These are phyloP conservation scores for Rhizopus sp. DNA, from an alignment of 371 early-diverging fungal species.

Conservation along the genomic window DNA sequence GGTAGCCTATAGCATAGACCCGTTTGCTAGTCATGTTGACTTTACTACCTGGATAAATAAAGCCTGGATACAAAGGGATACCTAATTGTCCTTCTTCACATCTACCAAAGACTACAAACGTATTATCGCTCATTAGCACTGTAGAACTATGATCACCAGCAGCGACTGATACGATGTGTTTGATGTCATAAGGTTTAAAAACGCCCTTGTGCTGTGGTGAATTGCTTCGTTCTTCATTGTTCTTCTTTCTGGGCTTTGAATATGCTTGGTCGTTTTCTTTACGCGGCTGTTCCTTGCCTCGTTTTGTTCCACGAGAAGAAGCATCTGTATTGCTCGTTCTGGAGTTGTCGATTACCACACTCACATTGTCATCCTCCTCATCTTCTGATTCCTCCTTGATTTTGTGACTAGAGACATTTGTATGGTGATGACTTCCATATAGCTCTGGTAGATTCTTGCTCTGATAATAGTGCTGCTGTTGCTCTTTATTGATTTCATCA, in stretches of 20 bases:
- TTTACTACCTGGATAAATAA: conserved; percentile 36
- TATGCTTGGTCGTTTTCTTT: not conserved
- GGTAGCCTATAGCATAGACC: conserved; percentile 60
- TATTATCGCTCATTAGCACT: conserved; percentile 68
- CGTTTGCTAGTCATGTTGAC: conserved; percentile 22
- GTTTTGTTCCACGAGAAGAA: too few species aligned
- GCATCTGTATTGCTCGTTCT: too few species aligned
- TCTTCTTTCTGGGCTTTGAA: not conserved
- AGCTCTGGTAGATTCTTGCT: too few species aligned
- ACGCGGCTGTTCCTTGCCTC: too few species aligned
- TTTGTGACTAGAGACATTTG: too few species aligned
- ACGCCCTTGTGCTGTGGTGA: conserved; percentile 40
- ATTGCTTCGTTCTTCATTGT: conserved; percentile 25
- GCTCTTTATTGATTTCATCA: too few species aligned
- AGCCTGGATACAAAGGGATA: not conserved
- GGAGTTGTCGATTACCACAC: too few species aligned
- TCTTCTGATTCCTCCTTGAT: too few species aligned
- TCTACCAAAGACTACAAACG: conserved; percentile 81
- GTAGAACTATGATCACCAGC: conserved; percentile 90
- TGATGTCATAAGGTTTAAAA: conserved; percentile 1
- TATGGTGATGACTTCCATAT: too few species aligned
- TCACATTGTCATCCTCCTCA: too few species aligned
- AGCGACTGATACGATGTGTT: conserved; percentile 45
- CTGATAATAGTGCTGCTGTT: too few species aligned
- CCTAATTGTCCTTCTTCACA: conserved; percentile 94